Evolutionary conservation across 805 yeast species (phyloP).

Genomic region (Hanseniaspora osmophila): DNA sequence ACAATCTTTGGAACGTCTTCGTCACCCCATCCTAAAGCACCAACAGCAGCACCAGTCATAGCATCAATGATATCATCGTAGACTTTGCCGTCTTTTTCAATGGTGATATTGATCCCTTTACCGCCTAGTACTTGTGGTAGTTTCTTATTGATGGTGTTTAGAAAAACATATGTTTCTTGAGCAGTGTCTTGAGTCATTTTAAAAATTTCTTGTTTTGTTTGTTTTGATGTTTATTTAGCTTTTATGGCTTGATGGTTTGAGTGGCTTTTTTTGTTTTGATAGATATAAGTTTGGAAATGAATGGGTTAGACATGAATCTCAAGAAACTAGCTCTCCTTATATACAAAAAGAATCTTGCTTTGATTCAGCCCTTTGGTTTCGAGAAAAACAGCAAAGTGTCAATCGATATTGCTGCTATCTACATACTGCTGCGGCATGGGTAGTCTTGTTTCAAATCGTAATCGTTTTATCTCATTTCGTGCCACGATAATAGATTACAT

Average conservation of each 20-base stretch:
- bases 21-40: constrained; percentile 33
- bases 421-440: too few relatives aligned
- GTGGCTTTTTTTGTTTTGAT: too few relatives aligned
- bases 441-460: too few relatives aligned
- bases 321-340: too few relatives aligned
- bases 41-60: constrained; percentile 40
- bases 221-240: not conserved
- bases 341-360: too few relatives aligned
- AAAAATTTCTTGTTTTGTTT: not conserved
- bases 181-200: constrained; percentile 7
- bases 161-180: constrained; percentile 28
- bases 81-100: constrained; percentile 29
- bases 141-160: constrained; percentile 25
- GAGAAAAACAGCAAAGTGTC: too few relatives aligned
- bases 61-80: constrained; percentile 27
- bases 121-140: constrained; percentile 30
- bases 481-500: too few relatives aligned
- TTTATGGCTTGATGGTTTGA: not conserved
- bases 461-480: too few relatives aligned
- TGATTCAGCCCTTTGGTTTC: too few relatives aligned
- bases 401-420: too few relatives aligned
- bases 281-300: too few relatives aligned
- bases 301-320: too few relatives aligned
- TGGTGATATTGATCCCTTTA: constrained; percentile 28
- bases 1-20: constrained; percentile 22